Evolutionary conservation across 2,329 filamentous ascomycete genomes (phyloP).

Genomic region (Clonostachys rhizophaga): DNA sequence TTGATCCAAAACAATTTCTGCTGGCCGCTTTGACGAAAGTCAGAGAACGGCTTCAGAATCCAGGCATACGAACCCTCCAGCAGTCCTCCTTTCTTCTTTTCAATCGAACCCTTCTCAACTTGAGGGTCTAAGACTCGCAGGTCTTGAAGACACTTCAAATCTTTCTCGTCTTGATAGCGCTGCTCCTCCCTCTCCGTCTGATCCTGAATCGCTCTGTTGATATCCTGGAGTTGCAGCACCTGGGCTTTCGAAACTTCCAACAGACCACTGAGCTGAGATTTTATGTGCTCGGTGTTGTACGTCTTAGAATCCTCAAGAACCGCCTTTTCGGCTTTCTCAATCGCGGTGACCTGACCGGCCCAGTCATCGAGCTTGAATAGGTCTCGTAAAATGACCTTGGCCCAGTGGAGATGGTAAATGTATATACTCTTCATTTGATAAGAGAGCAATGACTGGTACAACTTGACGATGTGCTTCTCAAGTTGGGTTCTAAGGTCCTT

Average conservation of each 20-base stretch:
- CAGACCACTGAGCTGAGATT: not conserved
- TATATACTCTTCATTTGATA: not conserved
- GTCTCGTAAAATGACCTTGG: not conserved
- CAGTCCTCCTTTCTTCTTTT: constrained; percentile 22
- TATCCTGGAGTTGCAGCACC: constrained; percentile 6
- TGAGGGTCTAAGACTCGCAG: constrained; percentile 1
- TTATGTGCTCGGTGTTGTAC: not conserved
- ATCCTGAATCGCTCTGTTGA: constrained; percentile 12
- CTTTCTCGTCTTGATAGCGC: not conserved
- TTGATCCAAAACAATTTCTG: constrained; percentile 21
- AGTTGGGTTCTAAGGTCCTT: constrained; percentile 11
- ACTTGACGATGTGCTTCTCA: constrained; percentile 17
- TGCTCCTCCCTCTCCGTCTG: not conserved
- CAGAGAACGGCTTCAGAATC: constrained; percentile 20
- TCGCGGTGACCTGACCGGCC: not conserved
- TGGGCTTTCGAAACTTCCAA: constrained; percentile 24
- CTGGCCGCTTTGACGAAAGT: constrained; percentile 2
- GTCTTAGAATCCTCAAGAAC: not conserved
- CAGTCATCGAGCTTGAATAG: not conserved
- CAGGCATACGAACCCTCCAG: constrained; percentile 22
- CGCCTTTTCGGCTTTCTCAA: not conserved
- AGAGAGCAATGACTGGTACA: constrained; percentile 20
- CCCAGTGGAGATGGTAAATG: not conserved
- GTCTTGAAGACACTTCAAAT: not conserved
- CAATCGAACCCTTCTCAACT: constrained; percentile 6